Evolutionary conservation across 1,139 yeast species (phyloP).

Genomic region (Pichia sp.): DNA sequence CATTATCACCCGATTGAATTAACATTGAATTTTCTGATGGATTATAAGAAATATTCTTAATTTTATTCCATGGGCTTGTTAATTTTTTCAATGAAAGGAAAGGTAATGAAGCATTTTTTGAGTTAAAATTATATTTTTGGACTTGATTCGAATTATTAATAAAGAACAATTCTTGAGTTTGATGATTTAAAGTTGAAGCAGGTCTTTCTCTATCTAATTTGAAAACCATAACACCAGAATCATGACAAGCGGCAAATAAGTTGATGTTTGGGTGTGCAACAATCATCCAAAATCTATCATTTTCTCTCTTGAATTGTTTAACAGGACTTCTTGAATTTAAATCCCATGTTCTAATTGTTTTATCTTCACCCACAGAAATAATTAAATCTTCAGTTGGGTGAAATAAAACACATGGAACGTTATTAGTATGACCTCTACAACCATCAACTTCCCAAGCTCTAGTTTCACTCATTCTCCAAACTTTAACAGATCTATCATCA

Average conservation of each 20-base stretch:
- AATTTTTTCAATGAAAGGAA: constrained; percentile 77
- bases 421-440: constrained; percentile 94
- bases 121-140: constrained; percentile 64
- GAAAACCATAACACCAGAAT: constrained; percentile 96
- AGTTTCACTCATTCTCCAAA: constrained; percentile 97
- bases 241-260: constrained; percentile 94
- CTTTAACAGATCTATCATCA: constrained; percentile 89
- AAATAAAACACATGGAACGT: constrained; percentile 82
- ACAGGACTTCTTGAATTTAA: constrained; percentile 88
- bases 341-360: constrained; percentile 97
- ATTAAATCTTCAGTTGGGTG: constrained; percentile 93
- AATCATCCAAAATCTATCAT: constrained; percentile 91
- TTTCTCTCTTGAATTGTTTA: constrained; percentile 89
- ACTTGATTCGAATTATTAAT: constrained; percentile 84
- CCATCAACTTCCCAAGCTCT: constrained; percentile 99
- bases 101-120: constrained; percentile 57
- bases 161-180: constrained; percentile 50
- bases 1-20: constrained; percentile 71
- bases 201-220: constrained; percentile 97
- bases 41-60: constrained; percentile 80
- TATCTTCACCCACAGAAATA: constrained; percentile 91
- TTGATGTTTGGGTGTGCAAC: constrained; percentile 86
- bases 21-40: constrained; percentile 86
- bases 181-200: constrained; percentile 66
- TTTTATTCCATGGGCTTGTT: constrained; percentile 81